Conservation (phyloP, 2,329 filamentous ascomycete species). For the Trichoderma atrobrunneum region DNA sequence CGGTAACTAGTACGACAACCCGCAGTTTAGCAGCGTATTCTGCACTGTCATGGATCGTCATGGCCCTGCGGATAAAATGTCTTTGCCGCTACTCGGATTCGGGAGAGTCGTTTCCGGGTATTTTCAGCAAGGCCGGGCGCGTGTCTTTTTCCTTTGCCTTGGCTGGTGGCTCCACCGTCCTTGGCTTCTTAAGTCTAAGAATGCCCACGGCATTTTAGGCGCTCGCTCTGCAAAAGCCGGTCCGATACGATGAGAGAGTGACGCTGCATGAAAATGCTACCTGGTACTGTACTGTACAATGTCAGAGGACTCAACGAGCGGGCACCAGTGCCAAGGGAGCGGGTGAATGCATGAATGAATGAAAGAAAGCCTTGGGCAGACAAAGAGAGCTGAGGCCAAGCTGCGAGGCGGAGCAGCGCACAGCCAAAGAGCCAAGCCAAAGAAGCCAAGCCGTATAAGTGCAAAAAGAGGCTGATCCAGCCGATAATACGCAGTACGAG, state of each 20-base stretch:
- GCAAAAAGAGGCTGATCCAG: background rate
- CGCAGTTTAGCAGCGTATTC: too few species aligned
- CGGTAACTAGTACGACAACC: background rate
- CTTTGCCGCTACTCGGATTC: background rate
- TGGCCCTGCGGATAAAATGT: conserved; percentile 1
- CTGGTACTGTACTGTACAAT: background rate
- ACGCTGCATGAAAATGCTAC: background rate
- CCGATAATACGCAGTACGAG: background rate
- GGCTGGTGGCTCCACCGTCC: background rate
- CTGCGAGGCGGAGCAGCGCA: conserved; percentile 3
- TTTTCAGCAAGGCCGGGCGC: background rate
- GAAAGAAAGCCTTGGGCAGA: background rate
- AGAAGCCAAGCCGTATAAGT: background rate
- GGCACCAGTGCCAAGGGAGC: background rate
- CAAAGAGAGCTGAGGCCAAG: background rate
- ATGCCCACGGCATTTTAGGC: background rate
- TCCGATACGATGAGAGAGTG: background rate
- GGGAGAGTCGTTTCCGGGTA: background rate
- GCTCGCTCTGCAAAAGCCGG: background rate
- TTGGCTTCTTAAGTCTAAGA: background rate
- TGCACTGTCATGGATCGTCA: conserved; percentile 1
- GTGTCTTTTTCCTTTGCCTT: background rate
- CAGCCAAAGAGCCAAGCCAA: background rate
- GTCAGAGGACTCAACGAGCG: background rate
- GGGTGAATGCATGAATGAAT: background rate